Percentiles rank a stretch among this genome's conserved stretches.
phyloP scores from a whole-genome alignment of 1,284 basidiomycete species.

The Ustilago tritici region DNA sequence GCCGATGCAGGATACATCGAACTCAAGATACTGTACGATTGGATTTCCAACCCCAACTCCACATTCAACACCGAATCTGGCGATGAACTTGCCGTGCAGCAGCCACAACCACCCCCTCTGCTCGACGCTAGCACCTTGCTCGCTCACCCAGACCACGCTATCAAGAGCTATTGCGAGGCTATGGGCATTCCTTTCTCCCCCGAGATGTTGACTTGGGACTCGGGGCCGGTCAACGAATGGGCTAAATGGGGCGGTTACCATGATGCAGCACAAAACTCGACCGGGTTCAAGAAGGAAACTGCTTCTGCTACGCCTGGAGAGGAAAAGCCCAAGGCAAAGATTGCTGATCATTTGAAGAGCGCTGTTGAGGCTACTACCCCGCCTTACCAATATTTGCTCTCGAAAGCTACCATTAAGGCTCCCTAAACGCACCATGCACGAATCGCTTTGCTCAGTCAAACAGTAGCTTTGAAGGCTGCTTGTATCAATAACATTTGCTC shows the following conservation, averaged over 20 bases:
- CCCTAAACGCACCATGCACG: conserved; percentile 11
- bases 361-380: conserved; percentile 41
- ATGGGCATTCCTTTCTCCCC: conserved; percentile 61
- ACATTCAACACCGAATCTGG: conserved; percentile 57
- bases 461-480: neutral
- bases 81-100: conserved; percentile 34
- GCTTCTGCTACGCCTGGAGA: conserved; percentile 19
- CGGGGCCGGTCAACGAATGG: conserved; percentile 62
- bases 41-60: conserved; percentile 61
- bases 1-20: conserved; percentile 64
- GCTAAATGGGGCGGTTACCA: conserved; percentile 67
- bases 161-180: conserved; percentile 57
- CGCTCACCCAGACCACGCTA: conserved; percentile 54
- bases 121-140: conserved; percentile 61
- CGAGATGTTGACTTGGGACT: conserved; percentile 64
- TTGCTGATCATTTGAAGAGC: conserved; percentile 52
- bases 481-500: conserved; percentile 4
- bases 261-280: conserved; percentile 61
- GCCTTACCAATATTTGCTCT: conserved; percentile 51
- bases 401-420: conserved; percentile 38
- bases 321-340: conserved; percentile 38
- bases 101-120: conserved; percentile 60
- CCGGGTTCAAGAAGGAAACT: conserved; percentile 60
- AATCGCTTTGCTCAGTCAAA: neutral
- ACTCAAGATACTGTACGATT: conserved; percentile 63